Base-by-base conservation (phyloP, 306 rosid genomes). In the Gynostemma pentaphyllum region DNA sequence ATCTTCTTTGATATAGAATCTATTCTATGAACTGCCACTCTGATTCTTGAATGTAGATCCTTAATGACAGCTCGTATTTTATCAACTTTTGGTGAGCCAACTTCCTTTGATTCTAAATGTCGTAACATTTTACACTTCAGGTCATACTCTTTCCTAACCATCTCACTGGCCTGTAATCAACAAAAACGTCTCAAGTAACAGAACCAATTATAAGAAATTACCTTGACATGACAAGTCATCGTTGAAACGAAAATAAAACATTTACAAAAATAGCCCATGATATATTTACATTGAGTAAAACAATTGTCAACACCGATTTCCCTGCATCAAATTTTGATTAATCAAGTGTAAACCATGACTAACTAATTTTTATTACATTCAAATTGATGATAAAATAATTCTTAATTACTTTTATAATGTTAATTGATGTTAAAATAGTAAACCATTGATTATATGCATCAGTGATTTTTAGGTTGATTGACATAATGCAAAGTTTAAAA, bases 1-100 rank as follows among this genome's bases (percentile, higher is more conserved):
- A 92, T 86, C 75, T 92, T 88, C 80, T 79, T 86, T 24, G 99
- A 92, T 78, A 92, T 92, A 70, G 99, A 81, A 70, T 86, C 84
- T 74, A 92, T 88, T 74, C 97, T 78, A 27, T 84, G 88, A 76
- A 92, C 75, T 18, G 90, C 84, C 61, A 92, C 94, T 73, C 79
- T 68, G 56, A 88, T 84, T 81, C 99, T 88, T 45, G 99, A 88
- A 76, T 88, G 95, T 49, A 92, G 79, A 76, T 92, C 96, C 83
- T 92, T 92, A 77, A 92, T 87, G 42, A 47, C 71, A 52, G 99
- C 83, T 16, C 97, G 95, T 21, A 90, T 86, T 81, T 79, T 92
- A 70, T 92, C 96, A 34, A 88, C 64, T 42, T 62, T 84, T 12
- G 77, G 74, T 44, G 66, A 37, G 70, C 80, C 71, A 46, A 79